Evolutionary conservation across 257 asterid species (phyloP).

Genomic region (Ballota nigra): DNA sequence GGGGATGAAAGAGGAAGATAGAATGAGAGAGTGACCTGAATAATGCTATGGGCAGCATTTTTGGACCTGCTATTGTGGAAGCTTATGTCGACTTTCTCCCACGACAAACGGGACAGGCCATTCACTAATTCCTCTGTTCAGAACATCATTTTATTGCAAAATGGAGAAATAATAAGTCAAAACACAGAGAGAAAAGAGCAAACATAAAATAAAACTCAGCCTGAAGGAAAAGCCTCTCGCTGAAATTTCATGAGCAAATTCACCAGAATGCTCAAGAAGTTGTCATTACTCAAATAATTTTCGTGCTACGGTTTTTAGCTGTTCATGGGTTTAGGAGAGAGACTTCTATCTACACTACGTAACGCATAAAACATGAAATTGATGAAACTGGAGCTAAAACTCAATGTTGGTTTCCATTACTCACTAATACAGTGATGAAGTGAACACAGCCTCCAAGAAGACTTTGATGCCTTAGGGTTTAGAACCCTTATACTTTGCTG

Average conservation of each 20-base stretch:
- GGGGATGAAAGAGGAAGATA: neutral
- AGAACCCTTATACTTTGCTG: neutral
- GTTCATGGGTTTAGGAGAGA: neutral
- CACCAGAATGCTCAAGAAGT: neutral
- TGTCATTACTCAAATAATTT: neutral
- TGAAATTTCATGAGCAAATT: neutral
- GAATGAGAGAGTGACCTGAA: constrained; percentile 59
- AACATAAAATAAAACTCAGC: neutral
- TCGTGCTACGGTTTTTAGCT: neutral
- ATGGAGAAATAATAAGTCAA: neutral
- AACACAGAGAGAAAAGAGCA: neutral
- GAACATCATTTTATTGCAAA: neutral
- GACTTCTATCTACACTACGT: neutral
- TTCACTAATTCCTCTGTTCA: constrained; percentile 69
- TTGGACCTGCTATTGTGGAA: constrained; percentile 75
- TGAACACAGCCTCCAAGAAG: neutral
- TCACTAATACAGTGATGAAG: neutral
- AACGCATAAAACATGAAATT: neutral
- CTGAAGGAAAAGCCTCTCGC: neutral
- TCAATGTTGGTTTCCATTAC: neutral
- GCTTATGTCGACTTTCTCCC: constrained; percentile 99
- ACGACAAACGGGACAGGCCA: constrained; percentile 80
- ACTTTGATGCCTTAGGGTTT: neutral
- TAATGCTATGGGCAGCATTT: constrained; percentile 90
- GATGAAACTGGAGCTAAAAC: neutral